These are phyloP conservation scores for Sodiomyces alkalinus DNA, from an alignment of 2,329 filamentous ascomycete genomes.

Conservation along the genomic window DNA sequence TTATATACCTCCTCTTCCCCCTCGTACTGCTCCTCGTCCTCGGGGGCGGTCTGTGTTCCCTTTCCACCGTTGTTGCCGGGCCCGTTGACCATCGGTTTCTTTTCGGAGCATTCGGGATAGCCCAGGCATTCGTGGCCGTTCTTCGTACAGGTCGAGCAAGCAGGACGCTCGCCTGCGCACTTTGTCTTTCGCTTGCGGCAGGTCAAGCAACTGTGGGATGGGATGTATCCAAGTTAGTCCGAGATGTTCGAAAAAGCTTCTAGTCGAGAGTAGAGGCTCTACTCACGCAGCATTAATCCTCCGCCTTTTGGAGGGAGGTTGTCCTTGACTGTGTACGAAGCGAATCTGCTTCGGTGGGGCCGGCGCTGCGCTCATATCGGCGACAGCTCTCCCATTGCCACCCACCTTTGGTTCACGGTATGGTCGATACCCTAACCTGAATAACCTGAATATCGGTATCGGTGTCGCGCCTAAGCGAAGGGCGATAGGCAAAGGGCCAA, in stretches of 20 bases:
- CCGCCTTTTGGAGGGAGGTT: constrained; percentile 63
- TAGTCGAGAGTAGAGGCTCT: constrained; percentile 6
- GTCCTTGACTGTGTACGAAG: constrained; percentile 71
- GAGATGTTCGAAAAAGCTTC: constrained; percentile 1
- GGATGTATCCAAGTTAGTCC: background rate
- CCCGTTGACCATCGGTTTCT: constrained; percentile 26
- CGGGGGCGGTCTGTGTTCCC: background rate
- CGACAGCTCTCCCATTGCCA: constrained; percentile 9
- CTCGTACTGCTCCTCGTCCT: constrained; percentile 7
- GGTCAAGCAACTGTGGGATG: constrained; percentile 43
- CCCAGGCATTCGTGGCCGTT: constrained; percentile 56
- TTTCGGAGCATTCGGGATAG: constrained; percentile 41
- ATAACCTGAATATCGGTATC: too few species aligned
- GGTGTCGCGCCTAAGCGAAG: too few species aligned
- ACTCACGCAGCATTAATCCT: constrained; percentile 66
- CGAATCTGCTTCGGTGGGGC: constrained; percentile 50
- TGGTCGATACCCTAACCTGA: too few species aligned
- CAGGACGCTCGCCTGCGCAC: constrained; percentile 58
- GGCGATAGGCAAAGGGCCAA: too few species aligned
- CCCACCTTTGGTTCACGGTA: too few species aligned
- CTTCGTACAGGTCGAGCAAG: constrained; percentile 57
- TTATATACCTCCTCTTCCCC: constrained; percentile 15
- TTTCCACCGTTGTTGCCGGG: constrained; percentile 6
- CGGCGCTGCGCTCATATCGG: constrained; percentile 24
- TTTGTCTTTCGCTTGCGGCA: constrained; percentile 64